Percentiles rank a stretch among this genome's conserved stretches.
phyloP scores from a whole-genome alignment of 306 rosid genomes.

The Ammopiptanthus mongolicus region DNA sequence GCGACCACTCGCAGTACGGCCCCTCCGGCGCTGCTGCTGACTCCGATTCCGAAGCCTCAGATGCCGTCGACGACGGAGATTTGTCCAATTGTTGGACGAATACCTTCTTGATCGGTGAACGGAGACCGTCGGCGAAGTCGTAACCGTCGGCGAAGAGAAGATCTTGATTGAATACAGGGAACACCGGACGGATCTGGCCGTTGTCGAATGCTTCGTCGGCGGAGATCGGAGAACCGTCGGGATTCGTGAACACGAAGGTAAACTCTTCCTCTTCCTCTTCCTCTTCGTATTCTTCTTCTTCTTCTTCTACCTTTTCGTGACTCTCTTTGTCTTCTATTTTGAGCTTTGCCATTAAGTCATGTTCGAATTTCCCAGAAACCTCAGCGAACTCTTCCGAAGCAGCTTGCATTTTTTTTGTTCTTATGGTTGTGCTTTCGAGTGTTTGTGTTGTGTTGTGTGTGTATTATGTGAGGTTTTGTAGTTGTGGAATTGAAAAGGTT shows the following conservation, averaged over 20 bases:
- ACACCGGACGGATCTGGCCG: conserved; percentile 73
- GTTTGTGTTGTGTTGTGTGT: not conserved
- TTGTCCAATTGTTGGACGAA: conserved; percentile 35
- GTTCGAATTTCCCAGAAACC: conserved; percentile 15
- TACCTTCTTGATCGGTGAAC: conserved; percentile 50
- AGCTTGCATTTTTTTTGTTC: conserved; percentile 36
- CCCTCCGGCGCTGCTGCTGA: conserved; percentile 27
- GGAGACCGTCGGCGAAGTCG: conserved; percentile 18
- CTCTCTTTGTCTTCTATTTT: not conserved
- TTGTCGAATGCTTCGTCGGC: conserved; percentile 68
- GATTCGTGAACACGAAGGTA: conserved; percentile 46
- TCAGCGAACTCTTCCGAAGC: conserved; percentile 18
- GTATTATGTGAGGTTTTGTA: not conserved
- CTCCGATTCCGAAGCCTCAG: conserved; percentile 27
- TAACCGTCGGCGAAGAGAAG: conserved; percentile 36
- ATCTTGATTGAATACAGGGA: conserved; percentile 56
- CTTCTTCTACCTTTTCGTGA: not conserved
- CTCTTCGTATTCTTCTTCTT: conserved; percentile 17
- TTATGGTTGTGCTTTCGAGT: not conserved
- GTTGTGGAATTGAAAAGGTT: not conserved
- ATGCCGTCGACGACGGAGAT: not conserved
- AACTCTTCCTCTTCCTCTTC: conserved; percentile 61
- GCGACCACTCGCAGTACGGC: conserved; percentile 69
- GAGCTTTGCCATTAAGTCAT: conserved; percentile 38
- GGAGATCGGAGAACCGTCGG: conserved; percentile 50